Evolutionary conservation across 2,329 filamentous ascomycete species (phyloP), one percentile per base, ranked within the genome.

Genomic region (Paraconiothyrium sp.): DNA sequence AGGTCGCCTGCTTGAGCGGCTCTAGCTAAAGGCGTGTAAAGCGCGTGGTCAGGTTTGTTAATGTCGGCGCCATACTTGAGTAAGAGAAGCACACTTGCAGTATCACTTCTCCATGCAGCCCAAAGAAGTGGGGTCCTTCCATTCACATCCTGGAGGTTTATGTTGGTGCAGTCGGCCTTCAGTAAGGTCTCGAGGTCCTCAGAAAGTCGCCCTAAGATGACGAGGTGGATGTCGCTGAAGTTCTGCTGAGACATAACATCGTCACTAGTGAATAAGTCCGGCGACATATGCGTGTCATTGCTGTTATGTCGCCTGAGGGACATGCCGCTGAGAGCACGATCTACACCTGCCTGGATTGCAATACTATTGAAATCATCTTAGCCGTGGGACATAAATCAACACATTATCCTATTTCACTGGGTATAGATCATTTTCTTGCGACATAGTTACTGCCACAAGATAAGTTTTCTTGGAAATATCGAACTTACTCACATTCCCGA

Each of bases 61-160:
- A 58, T 46, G 32, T 60, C 57, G 3, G 60, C 62, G 22, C 59
- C 52, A 49, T 59, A 51, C 11, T 41, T 47, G 27, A 64, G 35
- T 14, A 64, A 57, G 7, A 64, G 30, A 30, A 43, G 44, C 20
- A 62, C 57, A 13, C 10, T 51, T 4, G 11, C 37, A 47, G 27
- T n/a, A 46, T 64, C 52, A 13, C 59, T 59, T 43, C 59, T 24
- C 62, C 59, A 61, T 37, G 62, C 59, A 30, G 56, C 62, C 62
- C 62, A 62, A 8, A 59, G 47, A 3, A 61, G 41, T 7, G 58
- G 46, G 11, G 58, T 64, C 16, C 59, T 46, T 35, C 62, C 62
- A 37, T 60, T 62, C 16, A 32, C 49, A 37, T 64, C 62, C 4
- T 46, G 43, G 10, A 48, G 20, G 44, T 64, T 51, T 3, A 64